Base-by-base conservation (phyloP, 2,329 filamentous ascomycete species). In the Colletotrichum gigasporum region DNA sequence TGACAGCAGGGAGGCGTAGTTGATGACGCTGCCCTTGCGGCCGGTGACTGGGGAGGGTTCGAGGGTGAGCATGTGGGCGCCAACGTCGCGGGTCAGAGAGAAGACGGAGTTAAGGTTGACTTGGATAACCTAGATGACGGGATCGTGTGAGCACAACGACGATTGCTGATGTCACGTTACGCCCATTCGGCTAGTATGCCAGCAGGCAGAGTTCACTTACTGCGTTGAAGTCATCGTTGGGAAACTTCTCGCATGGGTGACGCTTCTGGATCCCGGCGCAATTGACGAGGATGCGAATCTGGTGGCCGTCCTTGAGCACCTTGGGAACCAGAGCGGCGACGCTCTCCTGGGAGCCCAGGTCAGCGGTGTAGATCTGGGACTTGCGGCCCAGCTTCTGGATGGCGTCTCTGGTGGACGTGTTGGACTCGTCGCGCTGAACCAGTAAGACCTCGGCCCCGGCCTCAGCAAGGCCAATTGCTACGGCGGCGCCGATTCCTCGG, bases 61-160 rank as follows among this genome's bases (percentile, higher is more conserved):
- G 12, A 89, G 86, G 2, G 77, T 74, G 26, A 96, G 87, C 87
- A 96, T 93, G 80, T 94, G 91, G 12, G 89, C 88, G 67, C 92
- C 92, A 14, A 93, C 85, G 75, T 94, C 92, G 65, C 93, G 89
- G 78, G 88, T 87, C 58, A 96, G 83, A 1, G 88, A 87, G 79
- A 97, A 97, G 56, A 96, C 92, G 42, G 91, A 85, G 72, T 86
- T 91, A 45, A 97, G 87, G 79, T 97, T 97, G 51, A 97, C 91
- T 81, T 97, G 92, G 41, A 97, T 81, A 28, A 97, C 91, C 84
- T 85, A 37, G 30, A 20, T 2, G 28, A 28, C 16, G 35, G 14
- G 32, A 9, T 11, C 3, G 14, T 9, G 12, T 44, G 18, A 65
- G 34, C 34, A 18, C 32, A 26, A 16, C 9, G 3, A 22, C 20